A percentile compares a stretch with the other conserved stretches of the same genome.
phyloP scores from a whole-genome alignment of 257 asterid species.

The Fraxinus americana region DNA sequence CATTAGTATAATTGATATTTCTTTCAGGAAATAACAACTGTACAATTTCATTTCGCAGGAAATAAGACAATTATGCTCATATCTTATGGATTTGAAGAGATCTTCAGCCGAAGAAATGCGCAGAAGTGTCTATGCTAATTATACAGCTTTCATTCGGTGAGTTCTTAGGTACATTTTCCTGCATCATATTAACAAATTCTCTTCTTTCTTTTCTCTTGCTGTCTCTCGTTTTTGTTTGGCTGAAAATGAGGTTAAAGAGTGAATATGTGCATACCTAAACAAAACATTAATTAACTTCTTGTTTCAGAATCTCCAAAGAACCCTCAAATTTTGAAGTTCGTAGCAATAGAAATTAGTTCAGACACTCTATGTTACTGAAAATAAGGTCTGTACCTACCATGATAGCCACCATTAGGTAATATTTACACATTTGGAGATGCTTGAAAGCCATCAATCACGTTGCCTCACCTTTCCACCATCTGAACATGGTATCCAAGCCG shows the following conservation, averaged over 20 bases:
- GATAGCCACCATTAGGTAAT: not conserved
- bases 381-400: not conserved
- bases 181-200: slow-evolving; percentile 5
- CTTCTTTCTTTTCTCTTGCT: slow-evolving; percentile 1
- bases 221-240: not conserved
- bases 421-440: not conserved
- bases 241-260: slow-evolving; percentile 12
- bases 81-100: slow-evolving; percentile 90
- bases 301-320: not conserved
- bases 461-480: not conserved
- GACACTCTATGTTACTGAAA: not conserved
- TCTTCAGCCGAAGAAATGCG: slow-evolving; percentile 99
- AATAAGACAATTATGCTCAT: slow-evolving; percentile 88
- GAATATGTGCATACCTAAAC: slow-evolving; percentile 10
- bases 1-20: slow-evolving; percentile 4
- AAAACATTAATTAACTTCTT: not conserved
- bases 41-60: slow-evolving; percentile 55
- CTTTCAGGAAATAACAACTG: slow-evolving; percentile 22
- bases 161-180: slow-evolving; percentile 28
- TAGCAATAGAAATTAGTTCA: not conserved
- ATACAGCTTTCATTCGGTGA: slow-evolving; percentile 96
- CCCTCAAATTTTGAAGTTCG: not conserved
- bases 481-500: not conserved
- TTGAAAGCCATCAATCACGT: not conserved
- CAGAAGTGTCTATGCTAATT: slow-evolving; percentile 94